Base-by-base conservation (phyloP, 2,329 filamentous ascomycete genomes). In the Aotearoamyces nothofagi region DNA sequence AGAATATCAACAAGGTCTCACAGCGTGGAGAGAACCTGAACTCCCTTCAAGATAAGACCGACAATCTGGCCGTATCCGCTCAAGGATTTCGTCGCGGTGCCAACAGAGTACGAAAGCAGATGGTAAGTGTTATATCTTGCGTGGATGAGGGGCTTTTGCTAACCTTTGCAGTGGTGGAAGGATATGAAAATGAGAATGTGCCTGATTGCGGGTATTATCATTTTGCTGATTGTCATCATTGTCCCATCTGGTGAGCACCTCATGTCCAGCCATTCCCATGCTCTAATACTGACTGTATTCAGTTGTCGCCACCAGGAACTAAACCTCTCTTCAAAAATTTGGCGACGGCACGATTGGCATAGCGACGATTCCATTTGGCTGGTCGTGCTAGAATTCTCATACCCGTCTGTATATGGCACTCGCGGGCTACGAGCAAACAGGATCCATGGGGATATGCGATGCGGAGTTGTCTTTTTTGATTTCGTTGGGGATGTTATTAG, bases 171-270 rank as follows among this genome's bases (percentile, higher is more conserved):
- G 19, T 20, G 19, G 19, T 20, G 19, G 39, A 26, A 31, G 70
- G 87, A 96, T 52, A 92, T 94, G 83, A 96, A 96, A 74, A 98
- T 98, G 90, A 77, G 90, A 56, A 90, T 94, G 66, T 96, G 87
- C 61, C 65, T 98, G 45, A 79, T 92, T 51, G 66, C 76, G 34
- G 90, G 86, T 49, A 79, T 98, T 57, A 78, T 96, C 54, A 69
- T 96, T 44, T 66, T 98, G 45, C 69, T 98, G 43, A 62, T 92
- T 44, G 71, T 98, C 55, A 96, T 98, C 54, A 90, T 98, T 50
- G 75, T 96, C 44, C 90, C 90, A 41, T 67, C 78, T 44, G 83
- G 87, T 93, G 72, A 51, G 74, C 57, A 20, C 9, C 26, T n/a
- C n/a, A n/a, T n/a, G n/a, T n/a, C n/a, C n/a, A n/a, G n/a, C n/a